phyloP scores from a whole-genome alignment of 495 filamentous ascomycete species.

The Emericellopsis terricola region DNA sequence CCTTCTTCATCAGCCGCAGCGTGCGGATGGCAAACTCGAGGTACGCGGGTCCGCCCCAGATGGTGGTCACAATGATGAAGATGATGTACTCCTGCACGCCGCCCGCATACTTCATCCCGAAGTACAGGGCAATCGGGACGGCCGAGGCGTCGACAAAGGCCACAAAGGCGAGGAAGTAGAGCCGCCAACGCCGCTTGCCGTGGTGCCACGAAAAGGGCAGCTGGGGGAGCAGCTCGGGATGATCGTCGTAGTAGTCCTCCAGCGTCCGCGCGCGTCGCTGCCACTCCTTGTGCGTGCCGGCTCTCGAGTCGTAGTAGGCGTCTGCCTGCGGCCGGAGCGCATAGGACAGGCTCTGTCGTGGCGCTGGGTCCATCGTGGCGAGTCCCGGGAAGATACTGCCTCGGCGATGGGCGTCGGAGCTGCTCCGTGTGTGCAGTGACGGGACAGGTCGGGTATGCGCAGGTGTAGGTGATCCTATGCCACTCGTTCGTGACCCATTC shows the following conservation, averaged over 20 bases:
- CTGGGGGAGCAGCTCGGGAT: constrained; percentile 9
- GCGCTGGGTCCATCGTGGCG: not conserved
- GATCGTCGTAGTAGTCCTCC: constrained; percentile 4
- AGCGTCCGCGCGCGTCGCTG: constrained; percentile 4
- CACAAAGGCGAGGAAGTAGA: constrained; percentile 6
- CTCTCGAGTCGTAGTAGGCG: constrained; percentile 9
- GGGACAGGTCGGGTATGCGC: constrained; percentile 3
- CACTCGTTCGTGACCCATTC: no score
- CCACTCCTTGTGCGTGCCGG: constrained; percentile 6
- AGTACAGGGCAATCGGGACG: constrained; percentile 8
- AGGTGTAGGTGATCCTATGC: no score
- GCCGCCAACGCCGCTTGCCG: constrained; percentile 8
- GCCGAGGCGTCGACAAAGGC: constrained; percentile 7
- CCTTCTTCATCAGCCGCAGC: constrained; percentile 7
- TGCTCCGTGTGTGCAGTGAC: constrained; percentile 2
- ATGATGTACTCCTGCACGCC: constrained; percentile 6
- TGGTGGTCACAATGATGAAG: constrained; percentile 7
- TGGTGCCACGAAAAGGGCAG: constrained; percentile 9
- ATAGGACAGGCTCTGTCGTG: constrained; percentile 1
- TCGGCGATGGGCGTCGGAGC: not conserved
- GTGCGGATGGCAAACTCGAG: constrained; percentile 7
- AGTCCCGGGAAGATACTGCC: not conserved
- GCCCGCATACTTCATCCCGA: constrained; percentile 7
- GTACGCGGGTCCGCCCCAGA: constrained; percentile 9
- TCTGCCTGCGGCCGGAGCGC: constrained; percentile 1